phyloP scores from a whole-genome alignment of 192 early-diverging fungal genomes.

The Umbelopsis ramanniana region DNA sequence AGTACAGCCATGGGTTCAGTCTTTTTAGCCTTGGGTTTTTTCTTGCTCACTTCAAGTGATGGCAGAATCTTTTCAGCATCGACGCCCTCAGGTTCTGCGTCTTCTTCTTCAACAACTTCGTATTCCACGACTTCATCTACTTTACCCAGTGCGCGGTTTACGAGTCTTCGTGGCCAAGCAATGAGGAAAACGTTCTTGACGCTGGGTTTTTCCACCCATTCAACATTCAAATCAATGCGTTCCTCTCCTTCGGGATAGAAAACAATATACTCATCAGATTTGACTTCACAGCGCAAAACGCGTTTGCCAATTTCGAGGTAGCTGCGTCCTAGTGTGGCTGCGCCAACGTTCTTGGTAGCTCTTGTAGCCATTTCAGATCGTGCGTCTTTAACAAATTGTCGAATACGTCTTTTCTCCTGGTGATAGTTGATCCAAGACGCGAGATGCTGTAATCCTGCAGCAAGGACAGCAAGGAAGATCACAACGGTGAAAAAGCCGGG shows the following conservation, averaged over 20 bases:
- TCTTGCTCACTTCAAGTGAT: slow-evolving; percentile 9
- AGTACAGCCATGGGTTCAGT: slow-evolving; percentile 23
- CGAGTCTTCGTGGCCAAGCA: slow-evolving; percentile 22
- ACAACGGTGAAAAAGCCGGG: slow-evolving; percentile 68
- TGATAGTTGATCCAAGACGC: slow-evolving; percentile 60
- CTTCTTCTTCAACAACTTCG: slow-evolving; percentile 17
- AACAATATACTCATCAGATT: slow-evolving; percentile 32
- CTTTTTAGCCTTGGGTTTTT: slow-evolving; percentile 16
- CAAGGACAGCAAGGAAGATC: slow-evolving; percentile 57
- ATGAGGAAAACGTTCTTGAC: slow-evolving; percentile 24
- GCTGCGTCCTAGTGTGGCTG: slow-evolving; percentile 38
- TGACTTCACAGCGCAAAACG: slow-evolving; percentile 39
- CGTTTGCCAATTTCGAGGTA: slow-evolving; percentile 32
- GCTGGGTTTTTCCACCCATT: slow-evolving; percentile 30
- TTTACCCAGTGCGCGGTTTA: slow-evolving; percentile 19
- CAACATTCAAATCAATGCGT: slow-evolving; percentile 37
- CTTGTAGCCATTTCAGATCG: slow-evolving; percentile 26
- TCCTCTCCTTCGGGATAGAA: slow-evolving; percentile 37
- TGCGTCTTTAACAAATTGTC: slow-evolving; percentile 35
- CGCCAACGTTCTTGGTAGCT: slow-evolving; percentile 33
- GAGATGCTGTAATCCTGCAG: slow-evolving; percentile 67
- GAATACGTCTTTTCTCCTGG: slow-evolving; percentile 64
- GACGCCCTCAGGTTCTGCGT: not conserved
- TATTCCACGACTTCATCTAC: slow-evolving; percentile 21
- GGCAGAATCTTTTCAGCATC: not conserved